Evolutionary conservation across 768 basidiomycete species (phyloP).

Genomic region (Dentipellis fragilis): DNA sequence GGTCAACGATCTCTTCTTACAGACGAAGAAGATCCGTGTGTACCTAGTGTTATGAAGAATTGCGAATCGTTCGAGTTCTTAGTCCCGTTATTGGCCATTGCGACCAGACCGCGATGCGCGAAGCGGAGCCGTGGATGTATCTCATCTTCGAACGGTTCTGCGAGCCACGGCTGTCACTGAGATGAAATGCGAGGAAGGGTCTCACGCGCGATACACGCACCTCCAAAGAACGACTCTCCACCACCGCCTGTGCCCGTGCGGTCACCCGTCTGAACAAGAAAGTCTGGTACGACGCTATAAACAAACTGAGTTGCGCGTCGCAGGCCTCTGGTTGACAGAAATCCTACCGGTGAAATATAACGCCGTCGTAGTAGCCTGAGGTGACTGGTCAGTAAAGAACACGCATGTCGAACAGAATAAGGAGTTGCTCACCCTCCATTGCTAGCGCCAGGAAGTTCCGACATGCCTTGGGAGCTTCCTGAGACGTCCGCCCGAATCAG

Average conservation of each 20-base stretch:
- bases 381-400: background rate
- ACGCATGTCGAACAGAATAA: background rate
- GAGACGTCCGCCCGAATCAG: background rate
- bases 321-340: background rate
- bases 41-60: conserved; percentile 90
- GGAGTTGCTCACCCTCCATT: conserved; percentile 68
- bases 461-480: conserved; percentile 94
- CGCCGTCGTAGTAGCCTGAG: conserved; percentile 90
- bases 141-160: conserved; percentile 88
- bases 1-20: background rate
- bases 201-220: conserved; percentile 24
- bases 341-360: conserved; percentile 80
- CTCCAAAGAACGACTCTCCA: conserved; percentile 94
- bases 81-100: conserved; percentile 84
- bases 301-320: background rate
- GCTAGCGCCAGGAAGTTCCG: conserved; percentile 83
- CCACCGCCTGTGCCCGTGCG: conserved; percentile 83
- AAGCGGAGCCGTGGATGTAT: conserved; percentile 87
- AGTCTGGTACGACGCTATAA: conserved; percentile 72
- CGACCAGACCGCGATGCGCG: conserved; percentile 83
- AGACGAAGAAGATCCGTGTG: conserved; percentile 3
- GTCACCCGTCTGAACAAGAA: conserved; percentile 94
- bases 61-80: conserved; percentile 91
- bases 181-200: background rate
- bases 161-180: background rate